These are phyloP conservation scores for Erodium maritimum DNA, from an alignment of 345 rosid species.

Conservation along the genomic window DNA sequence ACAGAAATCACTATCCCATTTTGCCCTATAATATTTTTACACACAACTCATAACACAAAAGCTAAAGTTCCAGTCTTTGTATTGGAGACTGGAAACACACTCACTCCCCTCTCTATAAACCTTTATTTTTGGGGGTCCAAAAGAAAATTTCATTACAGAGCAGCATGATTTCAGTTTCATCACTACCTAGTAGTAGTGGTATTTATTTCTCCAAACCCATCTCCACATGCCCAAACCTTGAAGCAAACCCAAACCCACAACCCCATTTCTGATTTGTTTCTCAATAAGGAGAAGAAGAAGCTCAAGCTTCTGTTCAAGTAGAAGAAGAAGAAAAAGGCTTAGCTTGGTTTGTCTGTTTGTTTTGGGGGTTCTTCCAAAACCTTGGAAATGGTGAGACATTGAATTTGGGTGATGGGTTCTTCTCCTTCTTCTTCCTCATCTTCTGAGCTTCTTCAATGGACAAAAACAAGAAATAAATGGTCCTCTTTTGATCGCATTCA, in stretches of 20 bases:
- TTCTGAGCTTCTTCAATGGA: neutral
- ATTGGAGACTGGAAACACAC: constrained; percentile 42
- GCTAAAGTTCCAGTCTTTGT: constrained; percentile 49
- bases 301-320: neutral
- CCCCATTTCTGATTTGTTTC: constrained; percentile 12
- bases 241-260: constrained; percentile 31
- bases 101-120: constrained; percentile 13
- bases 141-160: neutral
- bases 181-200: constrained; percentile 54
- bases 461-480: constrained; percentile 27
- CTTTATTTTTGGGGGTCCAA: neutral
- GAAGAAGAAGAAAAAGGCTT: constrained; percentile 1
- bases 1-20: constrained; percentile 17
- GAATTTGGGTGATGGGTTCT: constrained; percentile 18
- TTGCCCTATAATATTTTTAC: constrained; percentile 17
- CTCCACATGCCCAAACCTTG: constrained; percentile 64
- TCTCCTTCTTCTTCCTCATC: neutral
- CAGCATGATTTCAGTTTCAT: constrained; percentile 31
- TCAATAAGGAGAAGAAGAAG: constrained; percentile 15
- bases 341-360: constrained; percentile 3
- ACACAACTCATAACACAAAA: constrained; percentile 25
- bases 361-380: constrained; percentile 16
- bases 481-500: constrained; percentile 26
- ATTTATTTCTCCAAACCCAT: constrained; percentile 55
- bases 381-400: constrained; percentile 31